Base-by-base conservation (phyloP, 1,284 basidiomycete genomes). In the Ustilago shanxiensis region DNA sequence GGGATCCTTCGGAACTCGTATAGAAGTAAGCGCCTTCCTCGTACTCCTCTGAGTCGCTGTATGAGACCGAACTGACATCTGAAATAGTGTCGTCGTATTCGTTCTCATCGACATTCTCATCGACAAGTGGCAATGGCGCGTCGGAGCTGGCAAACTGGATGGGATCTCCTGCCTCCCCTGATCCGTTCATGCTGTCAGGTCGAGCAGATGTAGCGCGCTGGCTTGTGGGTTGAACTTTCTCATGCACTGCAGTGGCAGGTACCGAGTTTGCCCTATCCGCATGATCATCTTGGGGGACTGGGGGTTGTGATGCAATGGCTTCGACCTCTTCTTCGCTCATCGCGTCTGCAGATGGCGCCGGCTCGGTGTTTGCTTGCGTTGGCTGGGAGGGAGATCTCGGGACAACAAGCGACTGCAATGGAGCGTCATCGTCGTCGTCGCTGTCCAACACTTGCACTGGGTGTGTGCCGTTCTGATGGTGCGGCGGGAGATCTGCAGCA, bases 1-100 rank as follows among this genome's bases (percentile, higher is more conserved):
- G n/a, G 8, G 74, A 66, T 13, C 74, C 74, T n/a, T 77, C 74
- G 9, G 74, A 77, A 31, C 70, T 72, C 2, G 74, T 77, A 51
- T 77, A 77, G 22, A 77, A 66, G 3, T 49, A 18, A 9, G 16
- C 60, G 14, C 59, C 63, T 0, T 14, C 14, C 6, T 55, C 63
- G 9, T 35, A 50, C 22, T 54, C 50, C 9, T 56, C 54, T 8
- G 74, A 70, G 50, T 77, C 72, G 24, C 50, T 51, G 47, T 72
- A 67, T 0, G 44, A 52, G 41, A 65, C 33, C 0, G 60, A 60
- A 31, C 73, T 76, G 50, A 64, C 53, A n/a, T 70, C 69, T 6
- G 73, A 72, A 26, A 61, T 31, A 18, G 54, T 35, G 24, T 39
- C 60, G n/a, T 60, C 54, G 13, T 26, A 35, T 14, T 55, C 33